phyloP scores from a whole-genome alignment of 768 basidiomycete species.

The Kondoa malvinella region DNA sequence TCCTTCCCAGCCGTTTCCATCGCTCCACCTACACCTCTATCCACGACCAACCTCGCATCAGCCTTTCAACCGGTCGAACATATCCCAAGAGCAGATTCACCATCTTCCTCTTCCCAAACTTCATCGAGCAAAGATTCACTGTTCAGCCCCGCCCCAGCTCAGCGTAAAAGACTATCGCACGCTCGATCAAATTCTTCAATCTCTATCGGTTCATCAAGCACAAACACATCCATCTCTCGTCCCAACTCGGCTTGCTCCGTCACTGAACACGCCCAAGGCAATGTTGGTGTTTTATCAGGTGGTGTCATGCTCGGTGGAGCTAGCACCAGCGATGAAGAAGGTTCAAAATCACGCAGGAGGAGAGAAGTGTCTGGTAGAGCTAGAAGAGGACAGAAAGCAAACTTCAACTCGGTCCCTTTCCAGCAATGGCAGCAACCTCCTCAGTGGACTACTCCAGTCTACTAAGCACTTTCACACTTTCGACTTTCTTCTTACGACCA shows the following conservation, averaged over 20 bases:
- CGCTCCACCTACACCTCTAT: neutral
- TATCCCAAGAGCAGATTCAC: slow-evolving; percentile 7
- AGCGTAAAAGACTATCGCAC: neutral
- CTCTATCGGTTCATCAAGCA: slow-evolving; percentile 10
- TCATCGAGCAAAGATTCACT: neutral
- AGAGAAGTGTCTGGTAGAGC: neutral
- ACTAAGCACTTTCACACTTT: too few species aligned
- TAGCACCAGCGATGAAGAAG: neutral
- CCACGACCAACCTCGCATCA: slow-evolving; percentile 10
- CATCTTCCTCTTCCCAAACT: slow-evolving; percentile 1
- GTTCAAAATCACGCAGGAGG: neutral
- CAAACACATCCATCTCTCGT: slow-evolving; percentile 14
- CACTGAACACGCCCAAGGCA: slow-evolving; percentile 28
- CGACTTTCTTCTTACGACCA: too few species aligned
- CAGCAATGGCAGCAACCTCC: too few species aligned
- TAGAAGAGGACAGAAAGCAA: too few species aligned
- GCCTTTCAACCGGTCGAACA: slow-evolving; percentile 9
- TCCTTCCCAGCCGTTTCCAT: neutral
- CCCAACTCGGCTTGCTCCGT: neutral
- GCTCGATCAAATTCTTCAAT: neutral
- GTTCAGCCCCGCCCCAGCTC: neutral
- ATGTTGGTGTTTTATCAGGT: slow-evolving; percentile 28
- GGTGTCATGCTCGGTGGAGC: slow-evolving; percentile 26
- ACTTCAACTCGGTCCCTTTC: too few species aligned
- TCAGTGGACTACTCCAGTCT: too few species aligned